Base-by-base conservation (phyloP, 305 asterid genomes). In the Petunia hybrid region DNA sequence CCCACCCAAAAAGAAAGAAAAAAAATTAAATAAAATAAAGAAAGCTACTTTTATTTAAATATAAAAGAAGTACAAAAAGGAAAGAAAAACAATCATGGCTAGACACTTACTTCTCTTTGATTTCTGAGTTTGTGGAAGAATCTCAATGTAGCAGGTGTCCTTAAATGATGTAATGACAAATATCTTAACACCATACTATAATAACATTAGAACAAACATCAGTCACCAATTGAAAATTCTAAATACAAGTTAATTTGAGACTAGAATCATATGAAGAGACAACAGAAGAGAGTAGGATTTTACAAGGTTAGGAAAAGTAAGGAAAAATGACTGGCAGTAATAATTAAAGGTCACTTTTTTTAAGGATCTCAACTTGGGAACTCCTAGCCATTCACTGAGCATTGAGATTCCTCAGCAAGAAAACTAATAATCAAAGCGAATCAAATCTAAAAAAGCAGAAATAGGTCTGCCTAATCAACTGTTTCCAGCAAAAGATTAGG, bases 141-240 rank as follows among this genome's bases (percentile, higher is more conserved):
- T 93, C 91, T 94, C 98, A 67, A 94, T 95, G 83, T 91, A 95
- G 89, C 99, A 95, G 2, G 99, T 94, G 84, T 96, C 98, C 90
- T 91, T 94, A 87, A 90, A 96, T 42, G 99, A 94, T 8, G 98
- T 96, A 42, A 96, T 81, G 82, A 96, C 89, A 82, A 94, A 91
- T 80, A 94, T 90, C 93, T 91, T 93, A 85, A 94, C 69, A 56
- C 99, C 99, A 80, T 85, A 96, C 98, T 95, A 93, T 81, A 85
- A 87, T 62, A 78, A 78, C 81, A 82, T 55, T 5, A 38, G 8
- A 80, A 74, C 41, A 74, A 74, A 36, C 48, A 4, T 38, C 38
- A 74, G 48, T 42, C 53, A 66, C 53, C 48, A 42, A 66, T 53
- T 74, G 64, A 74, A 74, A 53, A 74, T 74, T 74, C 14, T 6